Percentiles rank a stretch among this genome's conserved stretches.
Conservation (phyloP, 73 alveolate species). For the Stentor roeselii region DNA sequence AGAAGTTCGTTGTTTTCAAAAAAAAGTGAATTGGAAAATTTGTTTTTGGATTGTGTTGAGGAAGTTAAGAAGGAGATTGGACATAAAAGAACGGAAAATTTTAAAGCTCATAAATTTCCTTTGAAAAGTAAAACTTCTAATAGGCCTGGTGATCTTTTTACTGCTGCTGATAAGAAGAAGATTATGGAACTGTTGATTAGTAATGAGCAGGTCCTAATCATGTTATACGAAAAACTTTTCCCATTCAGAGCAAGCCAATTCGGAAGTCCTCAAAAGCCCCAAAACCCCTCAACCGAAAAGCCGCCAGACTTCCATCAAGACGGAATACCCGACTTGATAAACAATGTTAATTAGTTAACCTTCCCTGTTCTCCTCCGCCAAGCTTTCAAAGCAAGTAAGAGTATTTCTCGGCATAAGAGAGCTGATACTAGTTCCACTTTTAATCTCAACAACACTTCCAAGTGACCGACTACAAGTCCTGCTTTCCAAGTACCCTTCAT, state of each 20-base stretch:
- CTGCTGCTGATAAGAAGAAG: conserved; percentile 46
- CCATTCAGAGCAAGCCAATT: conserved; percentile 42
- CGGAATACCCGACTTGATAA: too few relatives aligned
- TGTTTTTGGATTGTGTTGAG: conserved; percentile 82
- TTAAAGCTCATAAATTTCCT: background rate
- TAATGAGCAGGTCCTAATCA: conserved; percentile 53
- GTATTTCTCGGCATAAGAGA: background rate
- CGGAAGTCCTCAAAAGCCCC: conserved; percentile 8
- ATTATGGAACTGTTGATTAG: conserved; percentile 44
- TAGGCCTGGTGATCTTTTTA: conserved; percentile 20
- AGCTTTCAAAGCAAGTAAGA: background rate
- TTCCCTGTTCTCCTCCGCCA: background rate
- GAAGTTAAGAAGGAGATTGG: conserved; percentile 80
- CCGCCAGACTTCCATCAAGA: too few relatives aligned
- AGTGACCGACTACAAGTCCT: background rate
- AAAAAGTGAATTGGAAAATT: conserved; percentile 76
- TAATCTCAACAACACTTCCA: background rate
- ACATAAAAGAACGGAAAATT: conserved; percentile 36
- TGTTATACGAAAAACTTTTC: conserved; percentile 52
- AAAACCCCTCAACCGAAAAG: too few relatives aligned
- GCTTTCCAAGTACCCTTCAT: background rate
- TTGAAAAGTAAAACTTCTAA: background rate
- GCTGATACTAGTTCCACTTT: background rate
- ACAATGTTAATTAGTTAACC: background rate
- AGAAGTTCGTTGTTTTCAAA: conserved; percentile 42